Percentiles rank a stretch among this genome's conserved stretches.
These are phyloP conservation scores for Leishmania guyanensis DNA, from an alignment of 208 protist species.

Conservation along the genomic window DNA sequence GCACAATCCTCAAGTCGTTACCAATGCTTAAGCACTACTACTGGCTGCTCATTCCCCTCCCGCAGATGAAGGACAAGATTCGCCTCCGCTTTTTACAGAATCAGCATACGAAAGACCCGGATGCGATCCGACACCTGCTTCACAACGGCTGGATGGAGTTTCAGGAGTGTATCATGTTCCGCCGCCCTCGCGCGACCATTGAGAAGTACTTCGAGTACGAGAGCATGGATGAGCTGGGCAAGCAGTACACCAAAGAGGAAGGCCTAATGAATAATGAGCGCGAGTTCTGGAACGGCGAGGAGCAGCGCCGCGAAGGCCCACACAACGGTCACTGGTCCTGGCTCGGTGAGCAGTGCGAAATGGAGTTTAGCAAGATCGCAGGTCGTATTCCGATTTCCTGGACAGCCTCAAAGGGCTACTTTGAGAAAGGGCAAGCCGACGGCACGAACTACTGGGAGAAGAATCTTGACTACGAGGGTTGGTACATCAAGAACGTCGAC, in stretches of 20 bases:
- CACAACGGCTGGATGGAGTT: conserved; percentile 92
- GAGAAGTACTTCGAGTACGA: conserved; percentile 86
- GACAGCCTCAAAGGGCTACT: conserved; percentile 86
- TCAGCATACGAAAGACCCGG: conserved; percentile 85
- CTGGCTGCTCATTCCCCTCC: conserved; percentile 77
- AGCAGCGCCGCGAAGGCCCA: conserved; percentile 82
- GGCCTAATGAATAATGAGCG: conserved; percentile 78
- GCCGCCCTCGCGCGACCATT: conserved; percentile 70
- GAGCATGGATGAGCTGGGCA: conserved; percentile 65
- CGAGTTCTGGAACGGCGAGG: conserved; percentile 87
- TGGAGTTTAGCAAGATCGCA: conserved; percentile 82
- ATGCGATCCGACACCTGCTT: conserved; percentile 86
- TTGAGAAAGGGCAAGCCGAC: conserved; percentile 82
- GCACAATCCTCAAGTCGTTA: conserved; percentile 74
- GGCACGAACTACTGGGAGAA: conserved; percentile 92
- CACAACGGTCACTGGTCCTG: conserved; percentile 90
- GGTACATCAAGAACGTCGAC: conserved; percentile 93
- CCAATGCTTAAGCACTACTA: conserved; percentile 91
- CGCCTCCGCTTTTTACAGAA: conserved; percentile 86
- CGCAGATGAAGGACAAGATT: conserved; percentile 85
- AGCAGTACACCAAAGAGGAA: conserved; percentile 80
- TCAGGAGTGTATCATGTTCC: conserved; percentile 81
- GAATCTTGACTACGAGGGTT: conserved; percentile 92
- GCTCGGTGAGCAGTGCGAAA: conserved; percentile 78
- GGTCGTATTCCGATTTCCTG: conserved; percentile 82